Percentiles rank a stretch among this genome's conserved stretches.
Evolutionary conservation across 73 alveolate genomes (phyloP).

Genomic region (Paramecium bursaria): DNA sequence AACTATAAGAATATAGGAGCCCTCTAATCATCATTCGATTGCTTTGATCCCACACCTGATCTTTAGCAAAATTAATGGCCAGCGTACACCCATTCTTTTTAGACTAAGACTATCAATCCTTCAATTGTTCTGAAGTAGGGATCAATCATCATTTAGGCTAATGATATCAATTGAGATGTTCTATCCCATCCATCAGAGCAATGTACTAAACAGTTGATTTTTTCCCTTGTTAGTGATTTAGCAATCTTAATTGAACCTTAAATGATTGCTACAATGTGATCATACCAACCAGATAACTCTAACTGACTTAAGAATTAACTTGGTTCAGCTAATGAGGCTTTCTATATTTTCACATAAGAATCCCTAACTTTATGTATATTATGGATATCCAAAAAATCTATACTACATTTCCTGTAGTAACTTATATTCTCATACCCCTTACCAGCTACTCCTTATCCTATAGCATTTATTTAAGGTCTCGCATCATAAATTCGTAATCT

Average conservation of each 20-base stretch:
- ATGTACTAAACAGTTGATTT: constrained; percentile 87
- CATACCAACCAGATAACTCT: constrained; percentile 67
- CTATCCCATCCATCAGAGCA: constrained; percentile 99
- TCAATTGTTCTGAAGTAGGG: constrained; percentile 93
- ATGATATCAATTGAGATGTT: constrained; percentile 93
- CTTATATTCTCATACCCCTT: constrained; percentile 94
- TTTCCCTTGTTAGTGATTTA: constrained; percentile 46
- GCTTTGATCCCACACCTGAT: constrained; percentile 80
- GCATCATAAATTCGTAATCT: constrained; percentile 82
- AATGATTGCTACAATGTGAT: constrained; percentile 65
- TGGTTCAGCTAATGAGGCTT: constrained; percentile 54
- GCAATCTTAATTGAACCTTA: constrained; percentile 69
- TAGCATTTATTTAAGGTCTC: constrained; percentile 93
- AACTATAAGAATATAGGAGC: constrained; percentile 94
- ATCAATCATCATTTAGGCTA: constrained; percentile 90
- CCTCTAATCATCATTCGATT: constrained; percentile 79
- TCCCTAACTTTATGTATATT: constrained; percentile 97
- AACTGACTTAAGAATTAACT: constrained; percentile 51
- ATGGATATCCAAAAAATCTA: constrained; percentile 91
- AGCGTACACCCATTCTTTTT: constrained; percentile 95
- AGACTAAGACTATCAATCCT: constrained; percentile 93
- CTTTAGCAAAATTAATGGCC: constrained; percentile 96
- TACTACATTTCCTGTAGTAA: constrained; percentile 83
- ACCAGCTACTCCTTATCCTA: constrained; percentile 89
- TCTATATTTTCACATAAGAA: constrained; percentile 71